Percentiles rank a stretch among this genome's conserved stretches.
Conservation (phyloP, 371 early-diverging fungal species). For the Rhizopus arrhizus region DNA sequence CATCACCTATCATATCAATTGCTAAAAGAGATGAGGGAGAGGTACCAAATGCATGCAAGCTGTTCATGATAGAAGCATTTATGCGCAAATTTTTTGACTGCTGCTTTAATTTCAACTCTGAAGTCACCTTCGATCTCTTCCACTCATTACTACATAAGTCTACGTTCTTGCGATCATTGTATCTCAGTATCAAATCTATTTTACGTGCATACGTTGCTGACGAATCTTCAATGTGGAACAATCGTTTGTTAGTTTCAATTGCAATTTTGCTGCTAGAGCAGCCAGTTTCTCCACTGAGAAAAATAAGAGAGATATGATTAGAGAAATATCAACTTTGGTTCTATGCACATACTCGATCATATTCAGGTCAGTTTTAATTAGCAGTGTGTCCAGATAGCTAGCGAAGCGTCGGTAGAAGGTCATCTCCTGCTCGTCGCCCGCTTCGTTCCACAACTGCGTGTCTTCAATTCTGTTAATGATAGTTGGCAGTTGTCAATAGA, state of each 20-base stretch:
- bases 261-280: constrained; percentile 9
- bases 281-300: constrained; percentile 14
- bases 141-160: constrained; percentile 7
- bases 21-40: neutral
- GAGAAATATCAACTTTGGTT: constrained; percentile 17
- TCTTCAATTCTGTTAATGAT: constrained; percentile 15
- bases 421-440: constrained; percentile 11
- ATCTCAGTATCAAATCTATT: constrained; percentile 9
- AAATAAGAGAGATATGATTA: constrained; percentile 15
- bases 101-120: constrained; percentile 4
- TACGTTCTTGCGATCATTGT: neutral
- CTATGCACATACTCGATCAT: constrained; percentile 16
- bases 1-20: constrained; percentile 4
- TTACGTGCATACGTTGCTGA: constrained; percentile 4
- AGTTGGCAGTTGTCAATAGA: constrained; percentile 12
- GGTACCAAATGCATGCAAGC: neutral
- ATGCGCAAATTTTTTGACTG: constrained; percentile 7
- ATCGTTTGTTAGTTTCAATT: constrained; percentile 1
- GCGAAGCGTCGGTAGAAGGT: constrained; percentile 15
- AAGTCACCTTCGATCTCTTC: constrained; percentile 1
- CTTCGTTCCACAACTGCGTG: constrained; percentile 9
- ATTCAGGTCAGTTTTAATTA: constrained; percentile 13
- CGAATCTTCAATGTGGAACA: neutral
- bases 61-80: neutral
- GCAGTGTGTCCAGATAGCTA: constrained; percentile 11